phyloP scores from a whole-genome alignment of 2,329 filamentous ascomycete species.

The Monilinia aucupariae region DNA sequence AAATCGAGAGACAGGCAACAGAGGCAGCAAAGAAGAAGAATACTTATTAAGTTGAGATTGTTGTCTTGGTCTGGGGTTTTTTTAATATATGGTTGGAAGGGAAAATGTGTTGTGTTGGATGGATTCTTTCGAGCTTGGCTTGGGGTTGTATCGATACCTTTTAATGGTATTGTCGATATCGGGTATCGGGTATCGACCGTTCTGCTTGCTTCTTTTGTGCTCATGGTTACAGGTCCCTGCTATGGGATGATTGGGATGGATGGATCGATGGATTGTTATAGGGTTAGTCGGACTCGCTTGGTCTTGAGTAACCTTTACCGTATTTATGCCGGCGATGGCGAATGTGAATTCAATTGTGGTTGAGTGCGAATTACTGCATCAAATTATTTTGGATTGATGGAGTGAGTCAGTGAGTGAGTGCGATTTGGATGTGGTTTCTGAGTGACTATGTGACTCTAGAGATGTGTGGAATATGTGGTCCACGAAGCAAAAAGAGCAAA shows the following conservation, averaged over 20 bases:
- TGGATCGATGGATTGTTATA: slow-evolving; percentile 13
- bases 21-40: slow-evolving; percentile 30
- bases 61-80: not conserved
- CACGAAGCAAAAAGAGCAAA: too few relatives aligned
- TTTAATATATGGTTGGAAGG: not conserved
- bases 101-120: not conserved
- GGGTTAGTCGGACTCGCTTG: slow-evolving; percentile 4
- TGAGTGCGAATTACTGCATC: not conserved
- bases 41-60: slow-evolving; percentile 14
- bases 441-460: too few relatives aligned
- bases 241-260: slow-evolving; percentile 7
- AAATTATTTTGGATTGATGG: not conserved
- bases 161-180: slow-evolving; percentile 13
- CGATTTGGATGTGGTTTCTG: not conserved
- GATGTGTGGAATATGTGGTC: too few relatives aligned
- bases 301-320: slow-evolving; percentile 2
- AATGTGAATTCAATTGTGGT: slow-evolving; percentile 1
- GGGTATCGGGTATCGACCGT: slow-evolving; percentile 1
- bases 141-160: slow-evolving; percentile 10
- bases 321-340: slow-evolving; percentile 5
- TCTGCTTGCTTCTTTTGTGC: slow-evolving; percentile 11
- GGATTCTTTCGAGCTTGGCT: slow-evolving; percentile 8
- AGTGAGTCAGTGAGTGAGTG: not conserved
- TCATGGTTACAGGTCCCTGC: not conserved
- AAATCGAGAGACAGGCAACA: slow-evolving; percentile 45